Percentiles rank a stretch among this genome's conserved stretches.
These are phyloP conservation scores for Eucalyptus virginea DNA, from an alignment of 345 rosid genomes.

Conservation along the genomic window DNA sequence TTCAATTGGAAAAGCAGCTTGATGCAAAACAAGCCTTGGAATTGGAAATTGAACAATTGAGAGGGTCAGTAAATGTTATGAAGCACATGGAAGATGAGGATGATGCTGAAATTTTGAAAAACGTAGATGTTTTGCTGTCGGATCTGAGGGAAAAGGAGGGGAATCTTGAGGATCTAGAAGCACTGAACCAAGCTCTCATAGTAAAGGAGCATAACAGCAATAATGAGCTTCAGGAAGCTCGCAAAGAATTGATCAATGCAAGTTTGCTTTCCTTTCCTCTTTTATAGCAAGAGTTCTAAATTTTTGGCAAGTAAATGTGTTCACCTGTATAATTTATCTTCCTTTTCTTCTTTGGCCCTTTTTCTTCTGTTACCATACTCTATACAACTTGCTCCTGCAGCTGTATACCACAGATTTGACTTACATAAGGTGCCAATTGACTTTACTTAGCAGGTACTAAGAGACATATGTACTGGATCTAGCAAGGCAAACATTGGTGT, in stretches of 20 bases:
- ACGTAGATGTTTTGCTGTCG: constrained; percentile 45
- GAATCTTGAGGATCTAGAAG: constrained; percentile 56
- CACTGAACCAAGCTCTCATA: constrained; percentile 70
- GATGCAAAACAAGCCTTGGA: constrained; percentile 81
- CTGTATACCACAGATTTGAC: background rate
- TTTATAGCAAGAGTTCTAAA: background rate
- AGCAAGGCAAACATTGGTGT: constrained; percentile 33
- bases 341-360: background rate
- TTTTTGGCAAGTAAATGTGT: background rate
- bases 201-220: constrained; percentile 79
- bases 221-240: constrained; percentile 90
- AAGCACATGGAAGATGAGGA: constrained; percentile 59
- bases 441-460: constrained; percentile 36
- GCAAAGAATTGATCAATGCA: constrained; percentile 73
- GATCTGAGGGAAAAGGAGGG: constrained; percentile 81
- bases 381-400: background rate
- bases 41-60: constrained; percentile 68
- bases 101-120: constrained; percentile 53
- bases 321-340: background rate
- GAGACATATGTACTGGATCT: constrained; percentile 30
- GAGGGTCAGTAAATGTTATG: constrained; percentile 55
- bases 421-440: background rate
- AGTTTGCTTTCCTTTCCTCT: constrained; percentile 4
- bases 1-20: constrained; percentile 60
- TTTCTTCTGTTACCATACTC: background rate